These are phyloP conservation scores for Chlorella ohadii DNA, from an alignment of 139 green algal genomes.

Conservation along the genomic window DNA sequence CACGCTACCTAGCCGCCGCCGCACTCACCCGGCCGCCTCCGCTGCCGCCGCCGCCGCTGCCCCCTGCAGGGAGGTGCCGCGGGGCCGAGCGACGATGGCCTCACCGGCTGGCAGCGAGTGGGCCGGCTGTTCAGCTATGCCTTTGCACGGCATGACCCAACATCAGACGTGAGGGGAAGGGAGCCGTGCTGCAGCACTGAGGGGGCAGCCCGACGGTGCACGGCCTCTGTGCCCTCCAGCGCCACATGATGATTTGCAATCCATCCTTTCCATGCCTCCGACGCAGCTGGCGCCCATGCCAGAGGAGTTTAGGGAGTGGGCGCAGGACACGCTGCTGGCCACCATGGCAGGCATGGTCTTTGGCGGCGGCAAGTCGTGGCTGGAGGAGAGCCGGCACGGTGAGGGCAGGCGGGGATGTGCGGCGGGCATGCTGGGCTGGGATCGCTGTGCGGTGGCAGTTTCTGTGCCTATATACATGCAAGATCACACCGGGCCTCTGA, in stretches of 20 bases:
- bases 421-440: too few relatives aligned
- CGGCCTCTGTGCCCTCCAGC: too few relatives aligned
- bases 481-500: too few relatives aligned
- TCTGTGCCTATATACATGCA: too few relatives aligned
- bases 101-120: conserved; percentile 33
- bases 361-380: conserved; percentile 23
- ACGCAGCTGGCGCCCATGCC: conserved; percentile 46
- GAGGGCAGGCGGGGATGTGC: too few relatives aligned
- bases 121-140: conserved; percentile 26
- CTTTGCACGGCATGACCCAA: conserved; percentile 14
- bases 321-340: conserved; percentile 34
- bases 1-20: too few relatives aligned
- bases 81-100: background rate
- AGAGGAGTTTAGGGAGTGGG: conserved; percentile 46
- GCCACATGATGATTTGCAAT: background rate
- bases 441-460: too few relatives aligned
- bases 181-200: too few relatives aligned
- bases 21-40: too few relatives aligned
- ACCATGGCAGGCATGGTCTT: conserved; percentile 35
- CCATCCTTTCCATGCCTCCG: background rate
- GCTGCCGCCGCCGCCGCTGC: too few relatives aligned
- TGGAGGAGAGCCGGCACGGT: conserved; percentile 25
- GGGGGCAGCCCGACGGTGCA: too few relatives aligned
- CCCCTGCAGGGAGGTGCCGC: too few relatives aligned
- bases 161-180: conserved; percentile 4